Evolutionary conservation across 139 green algal species (phyloP).

Genomic region (Chlamydomonas sp.): DNA sequence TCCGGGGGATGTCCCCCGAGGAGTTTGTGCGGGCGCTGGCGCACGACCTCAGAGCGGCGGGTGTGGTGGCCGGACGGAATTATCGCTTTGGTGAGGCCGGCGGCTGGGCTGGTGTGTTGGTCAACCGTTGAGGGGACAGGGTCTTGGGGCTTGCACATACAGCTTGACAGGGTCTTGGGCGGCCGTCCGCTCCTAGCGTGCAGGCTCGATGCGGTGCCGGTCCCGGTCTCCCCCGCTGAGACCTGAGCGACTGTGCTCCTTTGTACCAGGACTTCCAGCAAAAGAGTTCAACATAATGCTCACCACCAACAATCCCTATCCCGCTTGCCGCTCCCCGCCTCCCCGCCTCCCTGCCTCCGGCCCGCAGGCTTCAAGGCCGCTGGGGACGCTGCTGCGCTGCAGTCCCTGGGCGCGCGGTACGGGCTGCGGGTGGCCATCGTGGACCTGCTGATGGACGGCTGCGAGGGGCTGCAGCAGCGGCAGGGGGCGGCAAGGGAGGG

Average conservation of each 20-base stretch:
- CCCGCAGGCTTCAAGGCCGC: constrained; percentile 77
- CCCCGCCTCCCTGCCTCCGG: neutral
- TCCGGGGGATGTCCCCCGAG: constrained; percentile 78
- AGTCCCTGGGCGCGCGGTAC: constrained; percentile 58
- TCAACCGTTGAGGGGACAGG: neutral
- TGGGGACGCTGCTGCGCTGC: constrained; percentile 70
- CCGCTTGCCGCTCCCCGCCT: too few species aligned
- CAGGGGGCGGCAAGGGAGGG: constrained; percentile 55
- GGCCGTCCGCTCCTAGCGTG: neutral
- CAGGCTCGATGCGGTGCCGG: neutral
- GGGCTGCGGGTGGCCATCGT: constrained; percentile 67
- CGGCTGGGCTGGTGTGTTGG: neutral
- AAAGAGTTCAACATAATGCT: too few species aligned
- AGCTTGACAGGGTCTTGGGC: too few species aligned
- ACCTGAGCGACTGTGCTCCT: too few species aligned
- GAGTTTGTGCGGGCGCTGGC: constrained; percentile 89
- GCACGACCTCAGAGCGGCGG: constrained; percentile 74
- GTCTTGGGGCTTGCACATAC: neutral
- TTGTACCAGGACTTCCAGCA: too few species aligned
- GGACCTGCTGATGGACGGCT: constrained; percentile 54
- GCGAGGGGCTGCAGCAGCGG: neutral
- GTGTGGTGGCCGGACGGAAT: constrained; percentile 89
- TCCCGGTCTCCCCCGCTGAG: neutral
- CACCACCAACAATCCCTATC: too few species aligned
- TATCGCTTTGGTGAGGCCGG: constrained; percentile 87